These are phyloP conservation scores for Graphilbum fragrans DNA, from an alignment of 2,329 filamentous ascomycete genomes.

Conservation along the genomic window DNA sequence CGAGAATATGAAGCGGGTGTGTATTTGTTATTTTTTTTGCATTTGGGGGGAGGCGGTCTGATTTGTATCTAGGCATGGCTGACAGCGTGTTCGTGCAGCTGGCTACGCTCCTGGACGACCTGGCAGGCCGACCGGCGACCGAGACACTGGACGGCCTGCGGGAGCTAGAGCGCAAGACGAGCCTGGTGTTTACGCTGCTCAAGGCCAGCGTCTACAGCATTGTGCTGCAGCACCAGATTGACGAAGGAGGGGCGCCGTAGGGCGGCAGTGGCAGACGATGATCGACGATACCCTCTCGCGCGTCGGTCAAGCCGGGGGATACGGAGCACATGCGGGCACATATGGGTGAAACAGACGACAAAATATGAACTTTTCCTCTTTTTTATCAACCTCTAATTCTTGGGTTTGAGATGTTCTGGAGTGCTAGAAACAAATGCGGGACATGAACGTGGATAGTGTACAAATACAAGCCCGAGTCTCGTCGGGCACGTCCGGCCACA, in stretches of 20 bases:
- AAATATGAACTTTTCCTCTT: too few relatives aligned
- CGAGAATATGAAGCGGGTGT: slow-evolving; percentile 82
- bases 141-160: slow-evolving; percentile 79
- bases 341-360: too few relatives aligned
- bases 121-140: slow-evolving; percentile 59
- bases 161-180: slow-evolving; percentile 86
- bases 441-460: too few relatives aligned
- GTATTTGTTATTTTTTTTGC: too few relatives aligned
- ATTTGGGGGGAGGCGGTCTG: too few relatives aligned
- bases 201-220: slow-evolving; percentile 99
- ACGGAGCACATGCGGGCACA: too few relatives aligned
- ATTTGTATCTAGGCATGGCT: slow-evolving; percentile 1
- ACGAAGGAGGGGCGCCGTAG: slow-evolving; percentile 41
- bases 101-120: slow-evolving; percentile 45
- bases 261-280: background rate
- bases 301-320: slow-evolving; percentile 4
- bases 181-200: slow-evolving; percentile 84
- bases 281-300: slow-evolving; percentile 9
- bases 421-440: too few relatives aligned
- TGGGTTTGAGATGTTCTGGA: too few relatives aligned
- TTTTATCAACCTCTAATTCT: too few relatives aligned
- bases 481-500: too few relatives aligned
- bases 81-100: slow-evolving; percentile 27
- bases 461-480: too few relatives aligned
- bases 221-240: slow-evolving; percentile 93